These are phyloP conservation scores for Yamadazyma sp. DNA, from an alignment of 805 yeast species.

Conservation along the genomic window DNA sequence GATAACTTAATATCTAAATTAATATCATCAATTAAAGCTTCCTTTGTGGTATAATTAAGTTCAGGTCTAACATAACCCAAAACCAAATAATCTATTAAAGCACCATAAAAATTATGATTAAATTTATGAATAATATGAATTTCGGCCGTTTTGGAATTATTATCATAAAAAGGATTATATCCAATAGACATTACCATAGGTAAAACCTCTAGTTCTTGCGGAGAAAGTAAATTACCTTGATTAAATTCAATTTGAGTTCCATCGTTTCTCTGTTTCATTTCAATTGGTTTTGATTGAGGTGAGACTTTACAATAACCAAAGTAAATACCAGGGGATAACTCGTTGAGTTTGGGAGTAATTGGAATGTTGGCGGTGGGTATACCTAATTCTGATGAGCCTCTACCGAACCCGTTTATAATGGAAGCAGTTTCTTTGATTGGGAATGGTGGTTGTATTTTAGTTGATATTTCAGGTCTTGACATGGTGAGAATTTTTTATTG, in stretches of 20 bases:
- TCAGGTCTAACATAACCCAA: constrained; percentile 93
- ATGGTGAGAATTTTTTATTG: no score
- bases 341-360: constrained; percentile 43
- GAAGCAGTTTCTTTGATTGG: constrained; percentile 42
- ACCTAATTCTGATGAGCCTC: constrained; percentile 92
- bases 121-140: constrained; percentile 82
- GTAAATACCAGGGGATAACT: constrained; percentile 76
- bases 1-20: constrained; percentile 76
- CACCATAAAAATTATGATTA: constrained; percentile 73
- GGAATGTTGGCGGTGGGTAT: constrained; percentile 94
- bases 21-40: constrained; percentile 83
- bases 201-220: constrained; percentile 43
- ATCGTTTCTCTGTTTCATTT: constrained; percentile 18
- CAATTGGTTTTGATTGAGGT: constrained; percentile 16
- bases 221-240: constrained; percentile 52
- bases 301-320: constrained; percentile 66
- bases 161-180: constrained; percentile 88
- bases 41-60: constrained; percentile 75
- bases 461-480: not conserved
- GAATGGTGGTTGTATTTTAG: constrained; percentile 49
- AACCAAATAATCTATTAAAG: constrained; percentile 61
- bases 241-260: constrained; percentile 45
- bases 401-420: constrained; percentile 82
- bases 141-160: constrained; percentile 79
- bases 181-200: constrained; percentile 98